Evolutionary conservation across 495 filamentous ascomycete genomes (phyloP).

Genomic region (Lentithecium fluviatile): DNA sequence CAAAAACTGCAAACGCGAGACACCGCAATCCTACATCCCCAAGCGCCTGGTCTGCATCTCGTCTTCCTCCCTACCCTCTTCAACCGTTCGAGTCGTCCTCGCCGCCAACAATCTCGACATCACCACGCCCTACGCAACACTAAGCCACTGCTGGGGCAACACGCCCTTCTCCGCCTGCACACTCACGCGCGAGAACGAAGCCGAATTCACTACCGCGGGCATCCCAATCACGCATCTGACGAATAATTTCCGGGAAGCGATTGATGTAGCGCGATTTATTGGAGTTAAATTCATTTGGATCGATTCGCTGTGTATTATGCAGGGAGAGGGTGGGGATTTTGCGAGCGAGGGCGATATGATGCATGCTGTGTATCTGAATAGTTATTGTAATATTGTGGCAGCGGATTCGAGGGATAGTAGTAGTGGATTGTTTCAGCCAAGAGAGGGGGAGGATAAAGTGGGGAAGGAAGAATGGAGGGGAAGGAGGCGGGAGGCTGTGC

Average conservation of each 20-base stretch:
- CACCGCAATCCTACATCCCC: not conserved
- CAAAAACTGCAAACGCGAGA: not conserved
- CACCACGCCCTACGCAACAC: not conserved
- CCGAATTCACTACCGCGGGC: not conserved
- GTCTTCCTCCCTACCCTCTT: not conserved
- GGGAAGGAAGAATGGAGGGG: too few species aligned
- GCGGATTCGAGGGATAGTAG: too few species aligned
- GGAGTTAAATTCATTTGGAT: constrained; percentile 1
- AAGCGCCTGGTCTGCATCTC: not conserved
- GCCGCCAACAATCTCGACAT: not conserved
- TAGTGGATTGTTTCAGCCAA: too few species aligned
- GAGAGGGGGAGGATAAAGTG: too few species aligned
- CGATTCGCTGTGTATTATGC: constrained; percentile 1
- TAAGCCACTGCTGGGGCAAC: not conserved
- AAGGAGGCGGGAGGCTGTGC: constrained; percentile 7
- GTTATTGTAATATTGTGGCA: constrained; percentile 10
- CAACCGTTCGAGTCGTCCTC: not conserved
- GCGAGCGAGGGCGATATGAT: constrained; percentile 1
- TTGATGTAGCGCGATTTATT: not conserved
- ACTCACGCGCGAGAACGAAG: too few species aligned
- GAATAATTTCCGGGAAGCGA: constrained; percentile 1
- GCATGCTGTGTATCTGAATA: constrained; percentile 9
- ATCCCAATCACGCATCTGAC: not conserved
- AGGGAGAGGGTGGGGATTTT: not conserved
- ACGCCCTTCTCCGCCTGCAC: too few species aligned